Base-by-base conservation (phyloP, 2,329 filamentous ascomycete species). In the Epichloe amarillans region DNA sequence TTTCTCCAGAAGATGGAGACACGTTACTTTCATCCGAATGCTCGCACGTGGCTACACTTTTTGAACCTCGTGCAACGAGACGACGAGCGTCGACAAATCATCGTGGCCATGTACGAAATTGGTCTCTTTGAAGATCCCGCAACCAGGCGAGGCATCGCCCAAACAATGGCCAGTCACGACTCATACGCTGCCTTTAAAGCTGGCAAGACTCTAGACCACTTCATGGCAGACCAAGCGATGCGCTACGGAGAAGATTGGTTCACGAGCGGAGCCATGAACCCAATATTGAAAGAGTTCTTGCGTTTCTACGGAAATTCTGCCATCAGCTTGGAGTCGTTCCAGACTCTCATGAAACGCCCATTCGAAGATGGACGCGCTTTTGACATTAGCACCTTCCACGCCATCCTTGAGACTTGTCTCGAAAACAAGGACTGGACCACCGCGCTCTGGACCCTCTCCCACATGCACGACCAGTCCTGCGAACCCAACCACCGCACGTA, bases 41-140 rank as follows among this genome's bases (percentile, higher is more conserved):
- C 70, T 3, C 60, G 61, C 15, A 76, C 75, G 0, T 78, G 75
- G 75, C 55, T 71, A 3, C 63, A 72, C 4, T 73, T 76, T 52
- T 61, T 78, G 17, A 61, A 65, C n/a, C 64, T 77, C 43, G 75
- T 84, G 52, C 75, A 79, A 61, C 75, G 75, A 11, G 80, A 83
- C 59, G 72, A 77, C n/a, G 69, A 73, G 47, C 66, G 68, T 48
- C 67, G 69, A 23, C 70, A 72, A 55, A 62, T 75, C 33, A 59
- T 77, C 33, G 66, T 68, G 12, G 64, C 65, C 51, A 77, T 78
- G 73, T 64, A 71, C 50, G 60, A 67, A 37, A 63, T 68, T 17
- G 70, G 69, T 23, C 63, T 76, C 46, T 64, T 77, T 40, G 58
- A 65, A 7, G 64, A 68, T 23, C 61, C 62, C 0, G 56, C 57